Percentiles rank a stretch among this genome's conserved stretches.
These are phyloP conservation scores for Lentinula sp. DNA, from an alignment of 768 basidiomycete species.

Conservation along the genomic window DNA sequence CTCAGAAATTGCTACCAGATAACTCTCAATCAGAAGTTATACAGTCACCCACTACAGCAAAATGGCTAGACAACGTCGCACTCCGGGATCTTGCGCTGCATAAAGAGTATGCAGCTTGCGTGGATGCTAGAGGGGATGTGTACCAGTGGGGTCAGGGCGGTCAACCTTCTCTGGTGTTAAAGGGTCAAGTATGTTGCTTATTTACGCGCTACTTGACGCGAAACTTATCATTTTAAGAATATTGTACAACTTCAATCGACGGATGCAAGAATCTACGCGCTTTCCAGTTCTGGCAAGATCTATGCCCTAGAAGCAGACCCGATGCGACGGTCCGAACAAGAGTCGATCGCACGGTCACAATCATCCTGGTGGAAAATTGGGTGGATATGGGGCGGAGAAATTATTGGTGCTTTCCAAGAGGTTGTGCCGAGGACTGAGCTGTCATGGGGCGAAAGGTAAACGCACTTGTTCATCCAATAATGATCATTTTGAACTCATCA, in stretches of 20 bases:
- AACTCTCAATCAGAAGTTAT: constrained; percentile 32
- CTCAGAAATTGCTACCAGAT: constrained; percentile 37
- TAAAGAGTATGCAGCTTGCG: constrained; percentile 61
- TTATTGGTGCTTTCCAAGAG: constrained; percentile 48
- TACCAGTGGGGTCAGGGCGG: constrained; percentile 75
- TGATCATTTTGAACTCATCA: not conserved
- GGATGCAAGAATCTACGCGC: constrained; percentile 61
- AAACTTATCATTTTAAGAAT: constrained; percentile 39
- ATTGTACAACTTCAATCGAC: constrained; percentile 61
- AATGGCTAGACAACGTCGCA: constrained; percentile 63
- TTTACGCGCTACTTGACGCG: not conserved
- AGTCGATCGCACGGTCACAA: constrained; percentile 33
- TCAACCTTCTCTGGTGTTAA: constrained; percentile 48
- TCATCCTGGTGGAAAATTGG: constrained; percentile 56
- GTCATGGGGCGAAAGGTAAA: constrained; percentile 62
- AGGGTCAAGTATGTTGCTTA: constrained; percentile 49
- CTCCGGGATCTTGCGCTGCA: constrained; percentile 71
- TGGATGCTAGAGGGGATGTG: constrained; percentile 75
- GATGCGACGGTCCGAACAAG: constrained; percentile 34
- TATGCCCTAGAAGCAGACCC: constrained; percentile 59
- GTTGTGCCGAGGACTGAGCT: constrained; percentile 53
- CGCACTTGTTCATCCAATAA: not conserved
- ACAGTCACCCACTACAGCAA: constrained; percentile 41
- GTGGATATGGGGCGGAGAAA: constrained; percentile 52
- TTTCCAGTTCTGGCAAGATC: constrained; percentile 71